Evolutionary conservation across 768 basidiomycete species (phyloP).

Genomic region (Cystobasidium ongulense): DNA sequence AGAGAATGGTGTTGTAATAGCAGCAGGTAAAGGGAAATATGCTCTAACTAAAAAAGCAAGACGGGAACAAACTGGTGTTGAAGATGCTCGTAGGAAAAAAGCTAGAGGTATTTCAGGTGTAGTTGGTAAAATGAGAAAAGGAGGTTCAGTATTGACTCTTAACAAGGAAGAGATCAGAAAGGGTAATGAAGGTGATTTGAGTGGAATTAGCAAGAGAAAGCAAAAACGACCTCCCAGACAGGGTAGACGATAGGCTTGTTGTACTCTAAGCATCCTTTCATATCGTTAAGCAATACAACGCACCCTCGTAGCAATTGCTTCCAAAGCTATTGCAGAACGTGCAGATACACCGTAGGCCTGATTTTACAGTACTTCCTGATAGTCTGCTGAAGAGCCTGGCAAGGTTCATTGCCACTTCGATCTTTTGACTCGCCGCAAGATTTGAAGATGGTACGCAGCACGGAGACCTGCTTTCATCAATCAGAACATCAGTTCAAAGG

Average conservation of each 20-base stretch:
- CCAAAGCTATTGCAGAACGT: too few relatives aligned
- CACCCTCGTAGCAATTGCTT: too few relatives aligned
- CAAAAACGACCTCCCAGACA: constrained; percentile 1
- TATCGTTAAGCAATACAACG: too few relatives aligned
- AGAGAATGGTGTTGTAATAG: constrained; percentile 8
- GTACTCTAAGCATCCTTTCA: too few relatives aligned
- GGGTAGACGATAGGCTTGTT: not conserved
- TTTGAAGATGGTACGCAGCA: too few relatives aligned
- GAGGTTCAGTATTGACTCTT: constrained; percentile 9
- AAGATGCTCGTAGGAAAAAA: constrained; percentile 24
- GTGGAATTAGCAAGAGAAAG: not conserved
- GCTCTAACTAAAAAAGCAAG: constrained; percentile 18
- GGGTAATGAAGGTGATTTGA: constrained; percentile 21
- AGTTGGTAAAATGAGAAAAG: constrained; percentile 26
- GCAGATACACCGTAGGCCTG: too few relatives aligned
- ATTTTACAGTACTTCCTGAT: too few relatives aligned
- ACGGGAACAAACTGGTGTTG: constrained; percentile 1
- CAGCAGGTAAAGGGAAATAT: constrained; percentile 10
- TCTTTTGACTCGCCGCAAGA: too few relatives aligned
- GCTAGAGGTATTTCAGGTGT: constrained; percentile 21
- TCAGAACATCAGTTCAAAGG: not conserved
- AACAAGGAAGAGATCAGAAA: constrained; percentile 18
- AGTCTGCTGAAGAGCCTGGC: too few relatives aligned
- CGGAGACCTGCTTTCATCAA: too few relatives aligned
- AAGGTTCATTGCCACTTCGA: too few relatives aligned